Percentiles rank a stretch among this genome's conserved stretches.
These are phyloP conservation scores for Plasmodium knowlesi DNA, from an alignment of 169 alveolate species.

Conservation along the genomic window DNA sequence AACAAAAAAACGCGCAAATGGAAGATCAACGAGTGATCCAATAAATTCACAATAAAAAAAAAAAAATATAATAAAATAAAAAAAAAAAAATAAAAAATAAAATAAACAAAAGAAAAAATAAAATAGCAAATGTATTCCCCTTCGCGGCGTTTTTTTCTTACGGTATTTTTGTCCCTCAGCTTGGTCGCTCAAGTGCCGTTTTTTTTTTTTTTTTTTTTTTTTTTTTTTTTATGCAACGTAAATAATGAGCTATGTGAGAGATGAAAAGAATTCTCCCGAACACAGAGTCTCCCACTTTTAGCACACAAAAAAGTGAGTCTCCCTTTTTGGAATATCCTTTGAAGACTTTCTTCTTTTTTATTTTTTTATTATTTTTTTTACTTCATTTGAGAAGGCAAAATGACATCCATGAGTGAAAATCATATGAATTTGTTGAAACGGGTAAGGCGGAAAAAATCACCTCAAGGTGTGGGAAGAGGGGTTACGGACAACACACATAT, in stretches of 20 bases:
- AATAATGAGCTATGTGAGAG: background rate
- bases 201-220: background rate
- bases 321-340: background rate
- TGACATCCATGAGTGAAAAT: conserved; percentile 31
- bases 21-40: background rate
- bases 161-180: too few species aligned
- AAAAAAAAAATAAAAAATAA: background rate
- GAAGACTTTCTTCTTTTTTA: background rate
- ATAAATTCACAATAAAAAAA: background rate
- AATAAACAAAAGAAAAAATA: background rate
- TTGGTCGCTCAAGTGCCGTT: too few species aligned
- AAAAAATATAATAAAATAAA: too few species aligned
- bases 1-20: background rate
- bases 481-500: background rate
- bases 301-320: background rate
- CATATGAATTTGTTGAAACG: conserved; percentile 18
- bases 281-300: background rate
- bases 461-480: background rate
- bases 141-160: background rate
- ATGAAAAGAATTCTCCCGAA: background rate
- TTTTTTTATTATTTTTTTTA: background rate
- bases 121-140: background rate
- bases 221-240: background rate
- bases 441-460: conserved; percentile 6
- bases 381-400: background rate